Percentiles rank a stretch among this genome's conserved stretches.
These are phyloP conservation scores for Entomortierella chlamydospora DNA, from an alignment of 192 early-diverging fungal species.

Conservation along the genomic window DNA sequence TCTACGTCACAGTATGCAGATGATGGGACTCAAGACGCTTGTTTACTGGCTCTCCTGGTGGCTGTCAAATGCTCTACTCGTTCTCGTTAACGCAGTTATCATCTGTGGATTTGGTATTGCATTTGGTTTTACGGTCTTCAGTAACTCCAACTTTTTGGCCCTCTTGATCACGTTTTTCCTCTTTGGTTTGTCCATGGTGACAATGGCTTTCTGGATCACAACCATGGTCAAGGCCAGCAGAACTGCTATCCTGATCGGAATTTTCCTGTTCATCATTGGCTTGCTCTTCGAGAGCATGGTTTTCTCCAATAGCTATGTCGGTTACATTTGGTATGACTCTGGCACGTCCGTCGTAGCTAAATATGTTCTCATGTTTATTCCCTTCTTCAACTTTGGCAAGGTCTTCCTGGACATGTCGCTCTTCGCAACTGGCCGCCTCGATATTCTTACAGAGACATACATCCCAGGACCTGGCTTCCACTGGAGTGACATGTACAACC, in stretches of 20 bases:
- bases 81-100: constrained; percentile 68
- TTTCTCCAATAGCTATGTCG: constrained; percentile 58
- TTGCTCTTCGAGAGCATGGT: constrained; percentile 74
- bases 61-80: constrained; percentile 65
- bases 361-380: constrained; percentile 56
- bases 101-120: constrained; percentile 69
- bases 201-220: constrained; percentile 76
- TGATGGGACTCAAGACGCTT: constrained; percentile 79
- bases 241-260: constrained; percentile 77
- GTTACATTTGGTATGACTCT: constrained; percentile 64
- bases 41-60: constrained; percentile 79
- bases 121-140: constrained; percentile 74
- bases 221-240: constrained; percentile 70
- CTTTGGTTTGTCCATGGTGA: constrained; percentile 81
- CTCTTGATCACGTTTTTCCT: constrained; percentile 74
- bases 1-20: constrained; percentile 77
- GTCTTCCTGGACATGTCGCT: constrained; percentile 77
- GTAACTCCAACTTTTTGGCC: constrained; percentile 67
- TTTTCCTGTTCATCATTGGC: constrained; percentile 85
- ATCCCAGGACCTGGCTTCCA: constrained; percentile 77
- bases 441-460: constrained; percentile 67
- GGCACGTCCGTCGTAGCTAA: constrained; percentile 29
- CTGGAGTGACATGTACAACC: constrained; percentile 59
- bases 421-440: constrained; percentile 58
- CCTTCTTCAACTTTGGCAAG: constrained; percentile 72